Evolutionary conservation across 2,329 filamentous ascomycete species (phyloP).

Genomic region (Aspergillus clavatus): DNA sequence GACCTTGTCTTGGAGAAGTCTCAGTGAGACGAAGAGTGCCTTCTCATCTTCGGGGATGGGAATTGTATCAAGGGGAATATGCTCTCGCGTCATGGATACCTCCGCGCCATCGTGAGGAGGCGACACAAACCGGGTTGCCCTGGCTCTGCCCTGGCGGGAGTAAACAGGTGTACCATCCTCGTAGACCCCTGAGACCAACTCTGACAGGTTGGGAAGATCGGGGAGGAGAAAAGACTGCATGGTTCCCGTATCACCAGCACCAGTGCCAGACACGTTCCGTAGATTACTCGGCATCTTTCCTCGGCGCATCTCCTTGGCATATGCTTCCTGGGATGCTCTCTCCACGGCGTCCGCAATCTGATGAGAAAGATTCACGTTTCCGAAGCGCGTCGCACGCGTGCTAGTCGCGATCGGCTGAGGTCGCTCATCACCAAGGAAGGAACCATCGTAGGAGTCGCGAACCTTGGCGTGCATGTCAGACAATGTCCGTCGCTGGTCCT

Average conservation of each 20-base stretch:
- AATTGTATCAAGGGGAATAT: slow-evolving; percentile 50
- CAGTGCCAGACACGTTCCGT: slow-evolving; percentile 20
- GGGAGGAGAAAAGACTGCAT: slow-evolving; percentile 58
- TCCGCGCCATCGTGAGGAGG: slow-evolving; percentile 36
- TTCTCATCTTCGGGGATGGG: slow-evolving; percentile 60
- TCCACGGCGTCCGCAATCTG: slow-evolving; percentile 37
- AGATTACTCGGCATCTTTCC: slow-evolving; percentile 19
- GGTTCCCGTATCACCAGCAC: slow-evolving; percentile 46
- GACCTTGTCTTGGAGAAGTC: slow-evolving; percentile 55
- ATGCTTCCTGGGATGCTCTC: slow-evolving; percentile 33
- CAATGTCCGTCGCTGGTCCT: slow-evolving; percentile 45
- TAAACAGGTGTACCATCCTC: slow-evolving; percentile 56
- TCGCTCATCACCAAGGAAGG: slow-evolving; percentile 48
- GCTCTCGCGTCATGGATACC: slow-evolving; percentile 29
- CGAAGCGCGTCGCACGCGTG: slow-evolving; percentile 54
- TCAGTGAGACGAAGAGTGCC: slow-evolving; percentile 57
- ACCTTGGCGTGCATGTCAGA: slow-evolving; percentile 54
- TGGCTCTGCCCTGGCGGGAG: slow-evolving; percentile 45
- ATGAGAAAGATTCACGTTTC: slow-evolving; percentile 41
- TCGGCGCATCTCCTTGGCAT: slow-evolving; percentile 28
- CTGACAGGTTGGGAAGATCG: slow-evolving; percentile 57
- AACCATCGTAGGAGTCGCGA: slow-evolving; percentile 49
- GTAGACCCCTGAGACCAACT: slow-evolving; percentile 56
- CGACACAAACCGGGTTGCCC: slow-evolving; percentile 52
- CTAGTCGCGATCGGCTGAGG: slow-evolving; percentile 41